phyloP scores from a whole-genome alignment of 306 rosid species.

The Ormosia emarginata region DNA sequence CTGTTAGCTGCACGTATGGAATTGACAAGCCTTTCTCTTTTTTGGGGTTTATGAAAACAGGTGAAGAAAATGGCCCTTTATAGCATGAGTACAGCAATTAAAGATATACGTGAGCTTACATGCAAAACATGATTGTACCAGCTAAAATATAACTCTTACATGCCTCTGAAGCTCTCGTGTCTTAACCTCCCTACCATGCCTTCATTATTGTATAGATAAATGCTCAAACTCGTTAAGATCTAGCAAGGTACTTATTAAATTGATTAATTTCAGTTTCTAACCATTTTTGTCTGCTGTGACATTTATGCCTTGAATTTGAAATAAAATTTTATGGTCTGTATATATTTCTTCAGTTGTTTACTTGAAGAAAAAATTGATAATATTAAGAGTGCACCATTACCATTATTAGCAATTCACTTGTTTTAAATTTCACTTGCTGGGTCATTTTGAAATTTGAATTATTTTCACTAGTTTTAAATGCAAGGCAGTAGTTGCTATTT shows the following conservation, averaged over 20 bases:
- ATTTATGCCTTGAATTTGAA: slow-evolving; percentile 27
- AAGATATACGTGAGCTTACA: slow-evolving; percentile 81
- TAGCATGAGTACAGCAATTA: slow-evolving; percentile 70
- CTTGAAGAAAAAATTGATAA: neutral
- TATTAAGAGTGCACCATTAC: neutral
- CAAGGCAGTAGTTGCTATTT: neutral
- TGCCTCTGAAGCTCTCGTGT: neutral
- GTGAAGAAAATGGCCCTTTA: slow-evolving; percentile 83
- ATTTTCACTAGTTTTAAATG: neutral
- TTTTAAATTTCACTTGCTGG: neutral
- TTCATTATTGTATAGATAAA: slow-evolving; percentile 31
- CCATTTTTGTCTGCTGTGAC: slow-evolving; percentile 8
- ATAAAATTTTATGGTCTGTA: slow-evolving; percentile 20
- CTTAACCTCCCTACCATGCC: slow-evolving; percentile 7
- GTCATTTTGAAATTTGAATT: neutral
- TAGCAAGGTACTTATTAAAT: slow-evolving; percentile 16
- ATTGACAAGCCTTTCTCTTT: slow-evolving; percentile 2
- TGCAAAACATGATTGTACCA: slow-evolving; percentile 51
- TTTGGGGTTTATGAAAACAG: slow-evolving; percentile 41
- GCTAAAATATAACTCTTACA: neutral
- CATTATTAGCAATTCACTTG: neutral
- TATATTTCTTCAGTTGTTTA: slow-evolving; percentile 7
- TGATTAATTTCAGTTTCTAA: slow-evolving; percentile 22
- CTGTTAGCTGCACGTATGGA: neutral
- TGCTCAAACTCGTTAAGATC: slow-evolving; percentile 24